Evolutionary conservation across 2,329 filamentous ascomycete species (phyloP).

Genomic region (Sporothrix globosa): DNA sequence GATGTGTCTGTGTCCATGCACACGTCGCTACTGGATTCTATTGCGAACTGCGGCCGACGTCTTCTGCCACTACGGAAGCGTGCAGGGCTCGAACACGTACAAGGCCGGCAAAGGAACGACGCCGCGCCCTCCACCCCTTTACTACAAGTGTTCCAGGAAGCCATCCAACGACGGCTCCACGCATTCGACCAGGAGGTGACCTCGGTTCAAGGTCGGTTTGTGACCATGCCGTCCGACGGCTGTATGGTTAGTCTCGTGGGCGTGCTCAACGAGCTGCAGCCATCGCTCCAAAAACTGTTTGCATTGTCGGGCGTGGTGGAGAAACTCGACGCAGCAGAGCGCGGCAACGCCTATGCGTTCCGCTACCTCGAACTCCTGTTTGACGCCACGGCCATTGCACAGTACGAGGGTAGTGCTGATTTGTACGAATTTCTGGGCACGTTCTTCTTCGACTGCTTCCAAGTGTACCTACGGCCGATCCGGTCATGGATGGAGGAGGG

Average conservation of each 20-base stretch:
- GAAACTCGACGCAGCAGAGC: constrained; percentile 53
- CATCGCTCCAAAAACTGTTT: constrained; percentile 58
- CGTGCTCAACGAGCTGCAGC: constrained; percentile 61
- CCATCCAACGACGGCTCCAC: constrained; percentile 59
- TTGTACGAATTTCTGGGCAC: constrained; percentile 66
- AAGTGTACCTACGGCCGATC: constrained; percentile 79
- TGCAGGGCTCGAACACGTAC: constrained; percentile 35
- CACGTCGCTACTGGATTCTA: constrained; percentile 52
- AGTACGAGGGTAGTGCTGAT: constrained; percentile 66
- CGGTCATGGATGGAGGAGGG: constrained; percentile 84
- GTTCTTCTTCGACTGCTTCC: constrained; percentile 80
- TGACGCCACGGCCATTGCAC: constrained; percentile 68
- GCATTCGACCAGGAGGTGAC: constrained; percentile 64
- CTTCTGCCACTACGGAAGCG: constrained; percentile 54
- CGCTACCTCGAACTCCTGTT: constrained; percentile 79
- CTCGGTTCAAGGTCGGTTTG: constrained; percentile 61
- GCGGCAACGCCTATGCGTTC: constrained; percentile 59
- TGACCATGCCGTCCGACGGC: constrained; percentile 51
- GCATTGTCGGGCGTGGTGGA: constrained; percentile 65
- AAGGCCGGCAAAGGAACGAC: constrained; percentile 44
- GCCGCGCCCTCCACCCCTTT: constrained; percentile 50
- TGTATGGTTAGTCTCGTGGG: constrained; percentile 66
- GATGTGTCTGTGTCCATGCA: constrained; percentile 57
- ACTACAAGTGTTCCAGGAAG: constrained; percentile 71
- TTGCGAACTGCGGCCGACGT: constrained; percentile 53